Evolutionary conservation across 179 eudicot species (phyloP).

Genomic region (Beta corolliflora): DNA sequence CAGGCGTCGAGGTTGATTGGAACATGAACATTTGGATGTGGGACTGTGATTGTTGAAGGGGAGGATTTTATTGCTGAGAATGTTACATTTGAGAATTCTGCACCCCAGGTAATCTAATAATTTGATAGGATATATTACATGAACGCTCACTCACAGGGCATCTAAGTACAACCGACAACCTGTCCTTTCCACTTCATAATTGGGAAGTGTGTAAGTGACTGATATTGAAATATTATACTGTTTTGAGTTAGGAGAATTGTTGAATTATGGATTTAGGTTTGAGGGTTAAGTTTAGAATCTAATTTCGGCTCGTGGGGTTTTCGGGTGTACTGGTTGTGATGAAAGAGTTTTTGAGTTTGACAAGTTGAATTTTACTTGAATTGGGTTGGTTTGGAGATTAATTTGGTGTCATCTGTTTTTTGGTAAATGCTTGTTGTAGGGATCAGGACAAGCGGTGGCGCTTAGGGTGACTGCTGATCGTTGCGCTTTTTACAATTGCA

Average conservation of each 20-base stretch:
- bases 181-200: too few relatives aligned
- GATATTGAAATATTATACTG: neutral
- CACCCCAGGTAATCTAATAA: conserved; percentile 60
- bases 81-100: conserved; percentile 85
- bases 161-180: too few relatives aligned
- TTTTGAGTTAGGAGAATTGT: neutral
- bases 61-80: conserved; percentile 93
- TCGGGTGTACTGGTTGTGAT: neutral
- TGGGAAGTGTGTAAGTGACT: neutral
- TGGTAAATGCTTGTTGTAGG: conserved; percentile 37
- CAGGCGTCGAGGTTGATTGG: conserved; percentile 80
- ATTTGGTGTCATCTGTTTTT: neutral
- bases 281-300: neutral
- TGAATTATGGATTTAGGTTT: too few relatives aligned
- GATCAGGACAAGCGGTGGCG: conserved; percentile 95
- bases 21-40: conserved; percentile 94
- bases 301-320: neutral
- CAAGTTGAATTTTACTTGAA: neutral
- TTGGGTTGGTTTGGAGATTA: neutral
- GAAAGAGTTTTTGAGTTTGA: neutral
- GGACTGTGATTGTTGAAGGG: conserved; percentile 85
- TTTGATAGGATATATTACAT: too few relatives aligned
- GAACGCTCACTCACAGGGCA: too few relatives aligned
- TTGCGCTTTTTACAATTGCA: conserved; percentile 84
- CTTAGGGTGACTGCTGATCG: conserved; percentile 85